phyloP scores from a whole-genome alignment of 202 grass and related monocot species.

The Setaria italica region DNA sequence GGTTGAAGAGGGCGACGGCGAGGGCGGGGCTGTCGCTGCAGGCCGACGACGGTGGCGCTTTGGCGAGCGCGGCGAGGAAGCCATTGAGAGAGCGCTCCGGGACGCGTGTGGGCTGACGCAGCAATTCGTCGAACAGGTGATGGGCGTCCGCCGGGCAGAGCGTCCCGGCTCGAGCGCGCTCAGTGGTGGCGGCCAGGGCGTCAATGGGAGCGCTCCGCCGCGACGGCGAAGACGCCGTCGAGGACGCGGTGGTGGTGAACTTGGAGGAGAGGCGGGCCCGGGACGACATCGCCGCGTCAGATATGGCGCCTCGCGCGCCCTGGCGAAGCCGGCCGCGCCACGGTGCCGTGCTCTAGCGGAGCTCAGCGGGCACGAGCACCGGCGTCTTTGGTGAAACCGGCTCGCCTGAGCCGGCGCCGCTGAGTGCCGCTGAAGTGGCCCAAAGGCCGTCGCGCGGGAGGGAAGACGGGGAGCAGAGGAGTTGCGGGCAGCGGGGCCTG shows the following conservation, averaged over 20 bases:
- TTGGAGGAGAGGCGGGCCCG: background rate
- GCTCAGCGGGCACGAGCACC: background rate
- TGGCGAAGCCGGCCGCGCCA: background rate
- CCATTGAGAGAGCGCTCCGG: background rate
- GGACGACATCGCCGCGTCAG: background rate
- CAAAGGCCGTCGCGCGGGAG: too few species aligned
- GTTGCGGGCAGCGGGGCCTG: too few species aligned
- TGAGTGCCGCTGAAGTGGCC: too few species aligned
- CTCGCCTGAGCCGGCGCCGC: background rate
- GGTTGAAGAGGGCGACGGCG: background rate
- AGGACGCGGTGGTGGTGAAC: background rate
- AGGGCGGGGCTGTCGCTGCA: background rate
- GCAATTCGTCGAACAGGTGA: conserved; percentile 25
- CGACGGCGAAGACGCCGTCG: background rate
- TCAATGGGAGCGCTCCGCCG: too few species aligned
- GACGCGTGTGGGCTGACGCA: background rate
- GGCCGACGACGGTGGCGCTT: background rate
- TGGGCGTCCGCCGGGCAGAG: background rate
- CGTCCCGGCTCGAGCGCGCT: background rate
- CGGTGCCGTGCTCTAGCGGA: background rate
- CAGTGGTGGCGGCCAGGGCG: background rate
- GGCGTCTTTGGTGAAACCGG: background rate
- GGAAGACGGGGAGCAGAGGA: too few species aligned
- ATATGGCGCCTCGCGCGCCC: background rate
- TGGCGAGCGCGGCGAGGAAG: conserved; percentile 3